phyloP scores from a whole-genome alignment of 306 rosid genomes.

The Senna siamea region DNA sequence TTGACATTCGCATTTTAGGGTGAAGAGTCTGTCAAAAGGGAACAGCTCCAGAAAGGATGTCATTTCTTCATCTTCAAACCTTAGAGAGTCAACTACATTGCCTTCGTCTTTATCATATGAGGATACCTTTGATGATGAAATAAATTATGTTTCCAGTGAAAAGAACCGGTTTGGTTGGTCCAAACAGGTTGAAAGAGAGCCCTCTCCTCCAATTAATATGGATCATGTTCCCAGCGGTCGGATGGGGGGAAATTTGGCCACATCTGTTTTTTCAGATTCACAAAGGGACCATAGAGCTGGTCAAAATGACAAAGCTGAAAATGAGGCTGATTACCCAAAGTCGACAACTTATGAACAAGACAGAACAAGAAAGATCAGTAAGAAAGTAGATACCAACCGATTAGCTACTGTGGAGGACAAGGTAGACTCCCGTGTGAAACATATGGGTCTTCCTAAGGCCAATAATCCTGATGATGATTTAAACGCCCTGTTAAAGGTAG shows the following conservation, averaged over 20 bases:
- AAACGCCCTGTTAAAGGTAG: conserved; percentile 74
- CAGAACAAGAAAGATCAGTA: conserved; percentile 48
- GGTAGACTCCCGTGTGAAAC: conserved; percentile 48
- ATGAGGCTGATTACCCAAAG: conserved; percentile 54
- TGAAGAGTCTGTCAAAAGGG: conserved; percentile 80
- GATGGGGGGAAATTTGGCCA: conserved; percentile 55
- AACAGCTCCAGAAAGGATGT: conserved; percentile 64
- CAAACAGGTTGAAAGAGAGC: conserved; percentile 69
- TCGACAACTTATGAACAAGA: conserved; percentile 53
- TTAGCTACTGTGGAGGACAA: conserved; percentile 49
- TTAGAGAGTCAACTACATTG: conserved; percentile 65
- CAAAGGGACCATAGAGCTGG: conserved; percentile 55
- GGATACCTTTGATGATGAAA: conserved; percentile 57
- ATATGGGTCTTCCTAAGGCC: conserved; percentile 48
- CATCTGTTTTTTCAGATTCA: conserved; percentile 53
- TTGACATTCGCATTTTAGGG: conserved; percentile 49
- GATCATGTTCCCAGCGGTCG: conserved; percentile 71
- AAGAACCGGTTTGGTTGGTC: conserved; percentile 77
- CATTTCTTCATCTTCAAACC: conserved; percentile 56
- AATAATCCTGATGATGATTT: conserved; percentile 65
- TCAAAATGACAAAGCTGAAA: conserved; percentile 55
- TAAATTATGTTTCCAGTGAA: conserved; percentile 51
- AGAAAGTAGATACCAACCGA: conserved; percentile 50
- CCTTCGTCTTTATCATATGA: conserved; percentile 54
- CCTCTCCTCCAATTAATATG: conserved; percentile 57